phyloP scores from a whole-genome alignment of 2,329 filamentous ascomycete genomes.

The Aspergillus tamarii region DNA sequence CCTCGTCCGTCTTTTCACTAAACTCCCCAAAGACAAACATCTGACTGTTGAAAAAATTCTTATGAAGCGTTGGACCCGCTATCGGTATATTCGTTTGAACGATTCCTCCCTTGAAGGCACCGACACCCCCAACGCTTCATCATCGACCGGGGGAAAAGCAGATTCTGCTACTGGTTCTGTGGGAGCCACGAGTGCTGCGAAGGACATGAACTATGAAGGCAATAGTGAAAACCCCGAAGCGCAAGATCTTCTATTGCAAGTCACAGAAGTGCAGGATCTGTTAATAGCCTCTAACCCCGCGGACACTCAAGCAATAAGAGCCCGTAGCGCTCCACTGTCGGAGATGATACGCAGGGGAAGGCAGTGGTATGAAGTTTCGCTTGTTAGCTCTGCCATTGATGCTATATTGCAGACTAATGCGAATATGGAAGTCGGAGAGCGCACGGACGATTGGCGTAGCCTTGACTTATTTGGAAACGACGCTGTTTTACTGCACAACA shows the following conservation, averaged over 20 bases:
- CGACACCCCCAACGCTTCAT: not conserved
- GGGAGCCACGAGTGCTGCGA: not conserved
- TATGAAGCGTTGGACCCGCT: constrained; percentile 39
- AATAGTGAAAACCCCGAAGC: constrained; percentile 16
- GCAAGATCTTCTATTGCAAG: constrained; percentile 36
- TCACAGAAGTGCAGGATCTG: constrained; percentile 45
- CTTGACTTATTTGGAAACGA: constrained; percentile 34
- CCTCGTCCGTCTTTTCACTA: constrained; percentile 33
- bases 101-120: not conserved
- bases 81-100: constrained; percentile 27
- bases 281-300: constrained; percentile 24
- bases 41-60: constrained; percentile 36
- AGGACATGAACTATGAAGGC: constrained; percentile 3
- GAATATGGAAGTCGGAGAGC: constrained; percentile 38
- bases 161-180: not conserved
- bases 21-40: constrained; percentile 25
- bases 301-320: constrained; percentile 31
- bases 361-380: constrained; percentile 45
- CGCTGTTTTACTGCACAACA: constrained; percentile 18
- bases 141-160: not conserved
- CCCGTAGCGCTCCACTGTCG: constrained; percentile 25
- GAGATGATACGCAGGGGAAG: constrained; percentile 37
- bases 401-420: constrained; percentile 36
- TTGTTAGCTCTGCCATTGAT: constrained; percentile 42
- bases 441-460: constrained; percentile 34